phyloP scores from a whole-genome alignment of 129 eudicot species.

The Chrysanthemum makinoi region DNA sequence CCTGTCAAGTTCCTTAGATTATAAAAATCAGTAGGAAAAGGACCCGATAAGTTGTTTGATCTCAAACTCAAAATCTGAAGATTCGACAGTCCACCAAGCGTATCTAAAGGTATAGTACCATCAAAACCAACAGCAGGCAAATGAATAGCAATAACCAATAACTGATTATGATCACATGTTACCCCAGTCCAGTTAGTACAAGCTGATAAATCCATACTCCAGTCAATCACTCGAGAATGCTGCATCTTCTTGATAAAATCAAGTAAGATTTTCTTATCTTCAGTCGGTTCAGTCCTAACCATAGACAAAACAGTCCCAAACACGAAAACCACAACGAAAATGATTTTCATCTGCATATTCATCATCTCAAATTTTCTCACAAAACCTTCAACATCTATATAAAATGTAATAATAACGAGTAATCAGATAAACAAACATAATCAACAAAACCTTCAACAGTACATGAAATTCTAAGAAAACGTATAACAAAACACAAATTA shows the following conservation, averaged over 20 bases:
- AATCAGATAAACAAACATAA: background rate
- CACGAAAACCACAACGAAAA: conserved; percentile 33
- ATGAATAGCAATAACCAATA: conserved; percentile 64
- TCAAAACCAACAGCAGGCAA: conserved; percentile 68
- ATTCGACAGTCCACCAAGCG: conserved; percentile 58
- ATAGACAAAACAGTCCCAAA: conserved; percentile 31
- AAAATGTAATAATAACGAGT: background rate
- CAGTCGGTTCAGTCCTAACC: conserved; percentile 53
- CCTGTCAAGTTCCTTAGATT: conserved; percentile 55
- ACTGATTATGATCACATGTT: conserved; percentile 63
- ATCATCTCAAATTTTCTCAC: conserved; percentile 17
- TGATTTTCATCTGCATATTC: conserved; percentile 25
- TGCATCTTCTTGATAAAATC: conserved; percentile 48
- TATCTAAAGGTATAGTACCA: conserved; percentile 58
- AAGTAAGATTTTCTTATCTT: conserved; percentile 74
- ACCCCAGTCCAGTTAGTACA: conserved; percentile 83
- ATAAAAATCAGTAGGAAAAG: conserved; percentile 71
- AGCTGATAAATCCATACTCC: conserved; percentile 60
- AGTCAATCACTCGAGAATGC: conserved; percentile 53
- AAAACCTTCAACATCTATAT: conserved; percentile 25
- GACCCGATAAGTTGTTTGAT: conserved; percentile 61
- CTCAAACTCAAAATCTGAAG: conserved; percentile 80
- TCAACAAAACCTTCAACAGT: too few species aligned
- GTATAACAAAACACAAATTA: background rate
- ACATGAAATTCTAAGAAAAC: too few species aligned